Percentiles rank a stretch among this genome's conserved stretches.
Evolutionary conservation across 352 stramenopile species (phyloP).

Genomic region (Pythium myriotylum): DNA sequence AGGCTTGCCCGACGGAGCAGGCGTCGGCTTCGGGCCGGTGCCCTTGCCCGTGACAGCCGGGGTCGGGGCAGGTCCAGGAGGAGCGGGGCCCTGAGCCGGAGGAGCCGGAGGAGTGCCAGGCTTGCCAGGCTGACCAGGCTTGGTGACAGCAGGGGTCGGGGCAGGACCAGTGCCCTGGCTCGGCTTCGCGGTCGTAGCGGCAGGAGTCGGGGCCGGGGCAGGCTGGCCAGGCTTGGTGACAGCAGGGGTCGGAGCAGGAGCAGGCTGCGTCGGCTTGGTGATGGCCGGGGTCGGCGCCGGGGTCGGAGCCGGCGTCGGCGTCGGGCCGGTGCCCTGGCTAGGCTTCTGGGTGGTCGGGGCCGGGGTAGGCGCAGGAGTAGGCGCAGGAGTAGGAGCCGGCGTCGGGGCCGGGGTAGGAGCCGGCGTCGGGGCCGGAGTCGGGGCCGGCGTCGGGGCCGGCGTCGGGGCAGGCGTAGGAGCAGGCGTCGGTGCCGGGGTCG

Average conservation of each 20-base stretch:
- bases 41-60: background rate
- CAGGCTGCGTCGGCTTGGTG: background rate
- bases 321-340: too few species aligned
- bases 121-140: background rate
- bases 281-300: background rate
- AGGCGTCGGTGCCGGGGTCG: too few species aligned
- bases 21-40: constrained; percentile 3
- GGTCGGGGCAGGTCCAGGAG: constrained; percentile 7
- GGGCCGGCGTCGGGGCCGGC: too few species aligned
- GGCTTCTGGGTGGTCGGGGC: too few species aligned
- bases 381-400: too few species aligned
- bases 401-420: too few species aligned
- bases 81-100: constrained; percentile 9
- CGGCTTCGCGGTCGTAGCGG: too few species aligned
- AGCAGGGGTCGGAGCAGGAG: background rate
- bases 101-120: constrained; percentile 14
- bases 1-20: constrained; percentile 5
- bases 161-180: constrained; percentile 26
- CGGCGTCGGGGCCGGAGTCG: too few species aligned
- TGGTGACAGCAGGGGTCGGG: constrained; percentile 23
- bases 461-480: too few species aligned
- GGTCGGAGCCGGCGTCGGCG: too few species aligned
- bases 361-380: too few species aligned
- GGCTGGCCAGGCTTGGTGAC: background rate
- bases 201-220: background rate